These are phyloP conservation scores for Colletotrichum sublineola DNA, from an alignment of 2,329 filamentous ascomycete genomes.

Conservation along the genomic window DNA sequence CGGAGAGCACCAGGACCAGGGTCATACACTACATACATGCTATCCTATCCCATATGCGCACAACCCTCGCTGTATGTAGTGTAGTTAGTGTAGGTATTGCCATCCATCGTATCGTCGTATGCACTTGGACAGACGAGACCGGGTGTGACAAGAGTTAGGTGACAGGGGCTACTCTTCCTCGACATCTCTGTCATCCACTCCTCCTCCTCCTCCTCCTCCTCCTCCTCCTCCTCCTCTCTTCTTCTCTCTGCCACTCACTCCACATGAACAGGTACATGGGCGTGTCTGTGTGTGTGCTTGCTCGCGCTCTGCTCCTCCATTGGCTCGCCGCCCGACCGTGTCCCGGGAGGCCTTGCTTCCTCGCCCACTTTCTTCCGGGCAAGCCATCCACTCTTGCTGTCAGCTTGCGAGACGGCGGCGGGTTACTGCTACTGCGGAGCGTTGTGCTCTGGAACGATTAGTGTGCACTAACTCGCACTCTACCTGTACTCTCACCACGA, in stretches of 20 bases:
- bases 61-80: no score
- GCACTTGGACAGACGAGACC: slow-evolving; percentile 6
- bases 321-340: slow-evolving; percentile 9
- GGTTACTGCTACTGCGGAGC: no score
- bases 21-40: not conserved
- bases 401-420: slow-evolving; percentile 5
- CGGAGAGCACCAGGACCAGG: not conserved
- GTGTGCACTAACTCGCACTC: no score
- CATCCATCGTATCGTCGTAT: not conserved
- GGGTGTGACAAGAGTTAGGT: slow-evolving; percentile 3
- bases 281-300: slow-evolving; percentile 7
- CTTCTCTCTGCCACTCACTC: not conserved
- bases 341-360: no score
- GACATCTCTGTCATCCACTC: not conserved
- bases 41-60: not conserved
- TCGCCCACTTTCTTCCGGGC: no score
- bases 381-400: slow-evolving; percentile 13
- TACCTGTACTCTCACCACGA: slow-evolving; percentile 17
- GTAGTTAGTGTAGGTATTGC: not conserved
- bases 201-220: not conserved
- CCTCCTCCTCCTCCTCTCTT: not conserved
- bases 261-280: not conserved
- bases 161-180: slow-evolving; percentile 16
- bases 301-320: slow-evolving; percentile 26
- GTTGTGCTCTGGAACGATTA: no score